These are phyloP conservation scores for Paraleonurus japonicus DNA, from an alignment of 257 asterid species.

Conservation along the genomic window DNA sequence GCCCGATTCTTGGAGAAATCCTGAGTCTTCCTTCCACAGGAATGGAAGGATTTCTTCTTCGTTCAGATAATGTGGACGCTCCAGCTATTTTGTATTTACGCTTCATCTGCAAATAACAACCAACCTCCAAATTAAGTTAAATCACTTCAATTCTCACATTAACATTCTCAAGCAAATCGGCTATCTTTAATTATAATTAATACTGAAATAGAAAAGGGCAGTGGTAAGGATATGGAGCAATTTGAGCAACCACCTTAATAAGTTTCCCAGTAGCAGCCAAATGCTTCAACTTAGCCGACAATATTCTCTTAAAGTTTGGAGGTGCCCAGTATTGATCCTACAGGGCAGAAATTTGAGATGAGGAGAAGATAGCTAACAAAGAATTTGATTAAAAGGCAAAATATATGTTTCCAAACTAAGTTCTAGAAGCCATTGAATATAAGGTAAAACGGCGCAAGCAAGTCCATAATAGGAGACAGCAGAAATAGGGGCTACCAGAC, in stretches of 20 bases:
- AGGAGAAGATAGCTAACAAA: slow-evolving; percentile 14
- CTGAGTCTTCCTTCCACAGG: slow-evolving; percentile 49
- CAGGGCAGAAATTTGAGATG: slow-evolving; percentile 14
- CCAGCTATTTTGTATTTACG: slow-evolving; percentile 72
- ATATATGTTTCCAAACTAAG: background rate
- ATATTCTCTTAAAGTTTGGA: slow-evolving; percentile 81
- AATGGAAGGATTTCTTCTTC: slow-evolving; percentile 45
- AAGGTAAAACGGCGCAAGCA: background rate
- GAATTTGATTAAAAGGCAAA: slow-evolving; percentile 8
- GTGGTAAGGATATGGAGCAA: slow-evolving; percentile 1
- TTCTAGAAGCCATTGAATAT: background rate
- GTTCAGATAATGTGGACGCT: slow-evolving; percentile 47
- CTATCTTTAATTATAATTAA: background rate
- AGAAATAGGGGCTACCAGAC: background rate
- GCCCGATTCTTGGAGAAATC: slow-evolving; percentile 44
- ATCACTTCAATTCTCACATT: background rate
- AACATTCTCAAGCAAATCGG: slow-evolving; percentile 13
- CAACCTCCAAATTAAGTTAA: slow-evolving; percentile 11
- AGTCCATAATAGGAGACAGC: slow-evolving; percentile 21
- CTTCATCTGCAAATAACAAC: slow-evolving; percentile 46
- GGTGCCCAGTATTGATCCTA: slow-evolving; percentile 98
- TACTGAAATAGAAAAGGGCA: background rate
- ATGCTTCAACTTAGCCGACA: slow-evolving; percentile 81
- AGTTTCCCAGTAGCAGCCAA: slow-evolving; percentile 81
- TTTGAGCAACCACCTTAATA: slow-evolving; percentile 52